These are phyloP conservation scores for Heterobasidion irregulare DNA, from an alignment of 1,284 basidiomycete species.

Conservation along the genomic window DNA sequence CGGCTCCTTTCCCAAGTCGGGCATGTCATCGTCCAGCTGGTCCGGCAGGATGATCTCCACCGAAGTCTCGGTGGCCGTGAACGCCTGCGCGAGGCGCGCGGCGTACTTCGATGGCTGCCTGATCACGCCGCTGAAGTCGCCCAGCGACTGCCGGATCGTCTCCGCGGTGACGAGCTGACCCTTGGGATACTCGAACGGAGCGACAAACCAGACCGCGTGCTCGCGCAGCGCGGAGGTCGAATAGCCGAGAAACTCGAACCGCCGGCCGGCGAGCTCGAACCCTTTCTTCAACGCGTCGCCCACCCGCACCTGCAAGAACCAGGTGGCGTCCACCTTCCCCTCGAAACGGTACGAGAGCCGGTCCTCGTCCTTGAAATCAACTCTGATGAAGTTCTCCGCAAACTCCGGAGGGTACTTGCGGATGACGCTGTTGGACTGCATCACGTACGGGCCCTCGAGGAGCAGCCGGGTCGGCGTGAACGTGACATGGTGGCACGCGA, in stretches of 20 bases:
- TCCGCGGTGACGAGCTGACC: slow-evolving; percentile 32
- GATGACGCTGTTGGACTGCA: slow-evolving; percentile 55
- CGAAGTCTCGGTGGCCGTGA: slow-evolving; percentile 67
- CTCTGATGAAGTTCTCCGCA: slow-evolving; percentile 60
- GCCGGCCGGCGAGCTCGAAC: slow-evolving; percentile 51
- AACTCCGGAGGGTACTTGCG: slow-evolving; percentile 35
- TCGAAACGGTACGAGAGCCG: slow-evolving; percentile 54
- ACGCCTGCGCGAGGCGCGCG: slow-evolving; percentile 72
- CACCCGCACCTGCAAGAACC: slow-evolving; percentile 31
- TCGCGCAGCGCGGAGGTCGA: slow-evolving; percentile 59
- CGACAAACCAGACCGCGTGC: slow-evolving; percentile 68
- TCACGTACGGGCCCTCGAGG: slow-evolving; percentile 62
- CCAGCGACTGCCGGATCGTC: slow-evolving; percentile 48
- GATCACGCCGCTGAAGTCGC: slow-evolving; percentile 52
- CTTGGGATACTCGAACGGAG: slow-evolving; percentile 38
- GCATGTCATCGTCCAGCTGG: slow-evolving; percentile 41
- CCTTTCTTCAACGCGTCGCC: slow-evolving; percentile 50
- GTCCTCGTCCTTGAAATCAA: slow-evolving; percentile 72
- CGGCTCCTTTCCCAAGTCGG: slow-evolving; percentile 37
- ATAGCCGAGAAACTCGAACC: slow-evolving; percentile 70
- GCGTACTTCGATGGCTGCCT: slow-evolving; percentile 64
- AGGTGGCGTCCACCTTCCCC: slow-evolving; percentile 33
- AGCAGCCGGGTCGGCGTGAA: slow-evolving; percentile 62
- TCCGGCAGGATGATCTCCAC: slow-evolving; percentile 35
- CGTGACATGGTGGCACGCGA: slow-evolving; percentile 49